Evolutionary conservation across 2,329 filamentous ascomycete species (phyloP), one percentile per base, ranked within the genome.

Genomic region (Talaromyces pinophilus): DNA sequence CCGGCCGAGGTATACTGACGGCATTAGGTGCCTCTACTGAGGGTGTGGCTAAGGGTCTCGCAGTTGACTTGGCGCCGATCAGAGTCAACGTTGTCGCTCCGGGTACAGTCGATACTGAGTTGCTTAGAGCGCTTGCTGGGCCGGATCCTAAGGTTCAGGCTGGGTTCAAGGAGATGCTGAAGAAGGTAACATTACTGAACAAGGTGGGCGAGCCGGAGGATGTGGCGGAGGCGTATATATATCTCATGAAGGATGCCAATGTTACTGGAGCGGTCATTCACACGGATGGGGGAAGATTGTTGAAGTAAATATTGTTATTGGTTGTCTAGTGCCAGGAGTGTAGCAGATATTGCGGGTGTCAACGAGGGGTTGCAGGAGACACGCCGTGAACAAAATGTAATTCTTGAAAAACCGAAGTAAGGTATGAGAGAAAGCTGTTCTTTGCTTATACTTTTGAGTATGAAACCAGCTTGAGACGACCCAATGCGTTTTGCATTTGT

Each of bases 1-100:
- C 78, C 13, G 66, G 69, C 1, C 76, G 77, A 0, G 71, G 71
- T 0, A 62, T 71, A 11, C 72, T 73, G 0, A 68, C 64, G 2
- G 72, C 72, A 0, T 68, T 86, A 6, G 73, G 73, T 0, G 67
- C 65, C 4, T 71, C 72, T 0, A 44, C 72, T 2, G 80, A 87
- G 62, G 82, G 83, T 2, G 80, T 90, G 73, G 80, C 82, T 2
- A 79, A 85, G 1, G 82, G 81, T 3, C 76, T 91, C 44, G 88
- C 88, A 1, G 71, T 90, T 42, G 88, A 91, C 71, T 72, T 91
- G 65, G 83, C 82, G 69, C 89, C 89, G 0, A 76, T 90, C 8
- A 78, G 89, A 2, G 87, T 90, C 28, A 91, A 91, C 72, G 72
- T 83, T 0, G 85, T 91, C 1, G 79, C 77, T 62, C 87, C 87